Evolutionary conservation across 371 early-diverging fungal species (phyloP).

Genomic region (Haplosporangium sp.): DNA sequence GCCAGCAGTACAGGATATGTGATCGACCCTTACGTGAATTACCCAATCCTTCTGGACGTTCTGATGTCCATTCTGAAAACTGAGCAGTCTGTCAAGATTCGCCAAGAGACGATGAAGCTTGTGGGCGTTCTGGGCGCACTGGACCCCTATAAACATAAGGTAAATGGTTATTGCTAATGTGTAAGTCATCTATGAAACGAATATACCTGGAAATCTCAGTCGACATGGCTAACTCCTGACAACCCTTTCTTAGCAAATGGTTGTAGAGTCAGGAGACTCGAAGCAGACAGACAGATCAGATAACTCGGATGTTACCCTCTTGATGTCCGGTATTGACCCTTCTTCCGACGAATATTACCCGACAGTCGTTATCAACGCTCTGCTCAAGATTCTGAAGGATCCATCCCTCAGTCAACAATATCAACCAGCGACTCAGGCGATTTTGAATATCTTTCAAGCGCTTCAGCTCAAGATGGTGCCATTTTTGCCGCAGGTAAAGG

Average conservation of each 20-base stretch:
- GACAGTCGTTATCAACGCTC: constrained; percentile 86
- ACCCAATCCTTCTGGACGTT: constrained; percentile 86
- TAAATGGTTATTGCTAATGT: not conserved
- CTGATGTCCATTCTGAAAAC: constrained; percentile 88
- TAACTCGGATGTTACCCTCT: constrained; percentile 70
- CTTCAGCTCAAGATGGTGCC: constrained; percentile 85
- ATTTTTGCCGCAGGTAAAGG: constrained; percentile 79
- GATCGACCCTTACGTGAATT: constrained; percentile 90
- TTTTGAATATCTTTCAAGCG: constrained; percentile 94
- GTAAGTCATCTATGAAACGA: not conserved
- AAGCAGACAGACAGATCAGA: constrained; percentile 66
- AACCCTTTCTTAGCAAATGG: constrained; percentile 43
- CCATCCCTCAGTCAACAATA: constrained; percentile 86
- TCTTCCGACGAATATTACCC: constrained; percentile 89
- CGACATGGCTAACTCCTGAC: no score
- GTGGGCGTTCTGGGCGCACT: constrained; percentile 96
- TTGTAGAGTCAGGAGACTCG: constrained; percentile 62
- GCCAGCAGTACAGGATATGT: constrained; percentile 91
- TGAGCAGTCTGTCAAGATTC: constrained; percentile 77
- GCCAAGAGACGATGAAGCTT: constrained; percentile 88
- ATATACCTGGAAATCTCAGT: not conserved
- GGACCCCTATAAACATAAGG: constrained; percentile 92
- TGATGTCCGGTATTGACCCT: constrained; percentile 80
- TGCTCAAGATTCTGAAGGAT: constrained; percentile 92
- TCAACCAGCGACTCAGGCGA: constrained; percentile 90